These are phyloP conservation scores for Brassica hybrid DNA, from an alignment of 441 rosid genomes.

Conservation along the genomic window DNA sequence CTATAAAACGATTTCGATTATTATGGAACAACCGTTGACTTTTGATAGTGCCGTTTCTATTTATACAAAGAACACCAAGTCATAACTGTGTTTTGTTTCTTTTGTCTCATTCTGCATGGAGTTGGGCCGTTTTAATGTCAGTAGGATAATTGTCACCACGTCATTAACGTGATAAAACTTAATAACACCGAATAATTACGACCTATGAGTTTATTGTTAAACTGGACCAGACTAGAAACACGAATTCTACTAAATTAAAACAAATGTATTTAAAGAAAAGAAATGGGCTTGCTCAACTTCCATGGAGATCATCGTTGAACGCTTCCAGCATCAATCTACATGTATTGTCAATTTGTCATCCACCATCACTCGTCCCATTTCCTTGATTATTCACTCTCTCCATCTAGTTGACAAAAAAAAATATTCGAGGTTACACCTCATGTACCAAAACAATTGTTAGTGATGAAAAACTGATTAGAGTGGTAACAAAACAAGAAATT, in stretches of 20 bases:
- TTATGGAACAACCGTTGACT: conserved; percentile 43
- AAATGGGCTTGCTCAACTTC: conserved; percentile 30
- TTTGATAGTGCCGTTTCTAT: conserved; percentile 38
- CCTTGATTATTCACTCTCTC: conserved; percentile 13
- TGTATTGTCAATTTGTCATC: conserved; percentile 1
- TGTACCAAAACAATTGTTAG: too few species aligned
- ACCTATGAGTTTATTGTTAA: background rate
- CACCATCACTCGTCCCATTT: conserved; percentile 22
- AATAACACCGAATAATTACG: background rate
- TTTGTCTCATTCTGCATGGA: background rate
- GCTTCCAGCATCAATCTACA: conserved; percentile 30
- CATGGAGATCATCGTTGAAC: conserved; percentile 22
- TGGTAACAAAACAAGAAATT: too few species aligned
- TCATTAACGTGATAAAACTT: conserved; percentile 24
- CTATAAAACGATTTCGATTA: conserved; percentile 39
- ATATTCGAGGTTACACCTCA: too few species aligned
- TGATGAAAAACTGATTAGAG: too few species aligned
- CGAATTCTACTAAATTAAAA: conserved; percentile 13
- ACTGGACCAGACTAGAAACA: background rate
- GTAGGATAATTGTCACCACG: conserved; percentile 35
- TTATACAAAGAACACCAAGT: conserved; percentile 28
- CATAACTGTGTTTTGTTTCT: background rate
- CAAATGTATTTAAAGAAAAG: background rate
- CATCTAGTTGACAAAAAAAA: background rate
- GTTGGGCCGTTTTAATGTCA: conserved; percentile 35